A percentile compares a stretch with the other conserved stretches of the same genome.
phyloP scores from a whole-genome alignment of 169 alveolate species.

The Plasmodium vivax region DNA sequence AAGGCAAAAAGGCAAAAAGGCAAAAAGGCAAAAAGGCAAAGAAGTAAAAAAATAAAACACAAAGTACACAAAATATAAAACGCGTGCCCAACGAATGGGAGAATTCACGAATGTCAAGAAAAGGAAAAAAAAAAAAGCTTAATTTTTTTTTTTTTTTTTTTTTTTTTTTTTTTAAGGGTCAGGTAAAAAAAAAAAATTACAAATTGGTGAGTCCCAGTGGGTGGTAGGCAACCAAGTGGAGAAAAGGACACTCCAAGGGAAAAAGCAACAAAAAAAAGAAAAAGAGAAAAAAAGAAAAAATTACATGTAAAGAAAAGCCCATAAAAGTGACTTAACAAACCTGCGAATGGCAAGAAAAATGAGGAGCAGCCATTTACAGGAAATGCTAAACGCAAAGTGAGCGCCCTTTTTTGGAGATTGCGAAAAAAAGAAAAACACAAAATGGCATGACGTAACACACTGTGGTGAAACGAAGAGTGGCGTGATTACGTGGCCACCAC shows the following conservation, averaged over 20 bases:
- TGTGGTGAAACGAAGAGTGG: neutral
- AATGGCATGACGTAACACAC: neutral
- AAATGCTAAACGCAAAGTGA: neutral
- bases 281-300: no score
- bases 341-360: neutral
- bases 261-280: neutral
- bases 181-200: neutral
- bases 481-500: neutral
- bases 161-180: neutral
- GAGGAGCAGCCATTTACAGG: neutral
- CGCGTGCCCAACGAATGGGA: neutral
- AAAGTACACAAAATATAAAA: neutral
- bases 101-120: neutral
- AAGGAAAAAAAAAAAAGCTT: neutral
- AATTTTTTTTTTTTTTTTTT: neutral
- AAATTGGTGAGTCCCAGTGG: neutral
- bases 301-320: neutral
- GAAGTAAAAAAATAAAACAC: neutral
- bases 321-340: neutral
- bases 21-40: neutral
- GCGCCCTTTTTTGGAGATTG: neutral
- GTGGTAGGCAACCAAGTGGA: neutral
- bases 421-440: neutral
- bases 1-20: neutral
- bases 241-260: neutral